These are phyloP conservation scores for Gracilaria gracilis DNA, from an alignment of 23 red algal genomes.

Conservation along the genomic window DNA sequence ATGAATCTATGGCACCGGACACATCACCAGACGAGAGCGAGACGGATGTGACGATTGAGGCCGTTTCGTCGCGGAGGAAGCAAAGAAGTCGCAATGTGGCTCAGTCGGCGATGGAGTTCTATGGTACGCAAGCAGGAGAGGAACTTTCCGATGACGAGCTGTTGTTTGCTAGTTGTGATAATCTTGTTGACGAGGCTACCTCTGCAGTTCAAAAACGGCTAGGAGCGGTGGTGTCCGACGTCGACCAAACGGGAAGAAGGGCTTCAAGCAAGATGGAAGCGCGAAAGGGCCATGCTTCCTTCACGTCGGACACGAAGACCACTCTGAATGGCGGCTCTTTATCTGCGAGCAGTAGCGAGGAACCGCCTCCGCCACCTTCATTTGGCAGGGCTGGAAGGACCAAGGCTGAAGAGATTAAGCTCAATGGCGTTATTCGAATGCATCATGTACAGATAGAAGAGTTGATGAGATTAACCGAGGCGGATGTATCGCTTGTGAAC, in stretches of 20 bases:
- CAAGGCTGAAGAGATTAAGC: neutral
- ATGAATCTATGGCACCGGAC: neutral
- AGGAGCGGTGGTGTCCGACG: neutral
- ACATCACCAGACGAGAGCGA: neutral
- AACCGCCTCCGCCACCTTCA: neutral
- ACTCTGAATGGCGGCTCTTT: neutral
- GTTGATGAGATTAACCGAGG: slow-evolving; percentile 67
- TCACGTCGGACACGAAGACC: neutral
- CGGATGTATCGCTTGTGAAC: slow-evolving; percentile 65
- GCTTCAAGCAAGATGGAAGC: neutral
- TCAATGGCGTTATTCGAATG: slow-evolving; percentile 49
- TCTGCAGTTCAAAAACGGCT: slow-evolving; percentile 32
- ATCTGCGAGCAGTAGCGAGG: slow-evolving; percentile 24
- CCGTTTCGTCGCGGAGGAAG: neutral
- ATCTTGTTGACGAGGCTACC: slow-evolving; percentile 53
- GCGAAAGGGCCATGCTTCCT: neutral
- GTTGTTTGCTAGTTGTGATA: slow-evolving; percentile 54
- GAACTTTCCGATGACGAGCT: slow-evolving; percentile 63
- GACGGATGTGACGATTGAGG: neutral
- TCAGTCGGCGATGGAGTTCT: slow-evolving; percentile 56
- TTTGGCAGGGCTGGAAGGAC: neutral
- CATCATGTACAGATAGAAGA: slow-evolving; percentile 74
- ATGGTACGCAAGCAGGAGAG: slow-evolving; percentile 21
- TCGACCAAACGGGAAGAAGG: neutral
- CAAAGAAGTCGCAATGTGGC: slow-evolving; percentile 23